These are phyloP conservation scores for Phaeosphaeriaceae sp. DNA, from an alignment of 2,329 filamentous ascomycete species.

Conservation along the genomic window DNA sequence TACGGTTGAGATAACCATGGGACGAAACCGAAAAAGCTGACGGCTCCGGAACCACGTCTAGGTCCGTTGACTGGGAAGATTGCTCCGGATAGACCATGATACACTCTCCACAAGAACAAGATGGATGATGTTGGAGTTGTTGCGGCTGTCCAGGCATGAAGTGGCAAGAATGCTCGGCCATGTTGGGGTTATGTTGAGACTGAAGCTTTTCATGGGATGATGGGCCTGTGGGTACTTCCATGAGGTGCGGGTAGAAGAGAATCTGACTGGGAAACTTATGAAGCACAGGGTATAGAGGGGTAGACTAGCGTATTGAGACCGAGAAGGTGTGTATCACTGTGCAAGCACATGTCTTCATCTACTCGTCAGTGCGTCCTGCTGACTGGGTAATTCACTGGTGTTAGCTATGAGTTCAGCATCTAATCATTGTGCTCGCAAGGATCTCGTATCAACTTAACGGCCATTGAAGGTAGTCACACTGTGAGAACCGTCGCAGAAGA, in stretches of 20 bases:
- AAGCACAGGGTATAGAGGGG: neutral
- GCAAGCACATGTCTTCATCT: neutral
- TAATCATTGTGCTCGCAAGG: too few species aligned
- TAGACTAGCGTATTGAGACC: neutral
- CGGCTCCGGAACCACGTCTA: too few species aligned
- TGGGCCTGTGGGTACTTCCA: neutral
- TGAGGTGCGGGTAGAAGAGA: neutral
- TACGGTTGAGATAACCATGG: too few species aligned
- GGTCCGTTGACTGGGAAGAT: neutral
- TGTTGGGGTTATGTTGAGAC: neutral
- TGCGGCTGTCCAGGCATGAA: neutral
- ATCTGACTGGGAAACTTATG: neutral
- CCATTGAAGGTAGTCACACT: too few species aligned
- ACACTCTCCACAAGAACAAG: neutral
- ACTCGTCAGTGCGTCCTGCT: neutral
- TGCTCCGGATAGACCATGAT: neutral
- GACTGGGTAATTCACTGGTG: too few species aligned
- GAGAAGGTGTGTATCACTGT: neutral
- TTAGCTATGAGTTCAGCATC: too few species aligned
- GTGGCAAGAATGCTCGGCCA: neutral
- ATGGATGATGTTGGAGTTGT: neutral
- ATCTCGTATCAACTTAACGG: too few species aligned
- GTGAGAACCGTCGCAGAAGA: too few species aligned
- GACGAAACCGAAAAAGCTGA: too few species aligned
- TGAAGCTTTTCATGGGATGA: neutral